A percentile compares a stretch with the other conserved stretches of the same genome.
Evolutionary conservation across 2,329 filamentous ascomycete genomes (phyloP).

Genomic region (Aureobasidium zeae): DNA sequence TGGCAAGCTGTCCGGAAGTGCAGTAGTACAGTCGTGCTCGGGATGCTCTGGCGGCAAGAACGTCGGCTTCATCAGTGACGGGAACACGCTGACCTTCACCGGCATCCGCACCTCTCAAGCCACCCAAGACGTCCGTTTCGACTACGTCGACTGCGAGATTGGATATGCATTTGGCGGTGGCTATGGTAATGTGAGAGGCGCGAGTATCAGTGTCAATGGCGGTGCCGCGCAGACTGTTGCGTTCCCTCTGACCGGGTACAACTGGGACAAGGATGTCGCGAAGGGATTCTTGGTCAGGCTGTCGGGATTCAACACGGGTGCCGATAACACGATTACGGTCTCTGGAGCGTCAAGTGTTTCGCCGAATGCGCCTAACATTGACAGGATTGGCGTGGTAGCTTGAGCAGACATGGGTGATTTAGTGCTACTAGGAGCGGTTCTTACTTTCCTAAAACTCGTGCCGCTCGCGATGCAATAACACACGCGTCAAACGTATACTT

Average conservation of each 20-base stretch:
- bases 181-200: conserved; percentile 28
- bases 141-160: conserved; percentile 36
- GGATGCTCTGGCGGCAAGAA: conserved; percentile 29
- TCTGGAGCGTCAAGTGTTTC: conserved; percentile 20
- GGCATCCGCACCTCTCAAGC: conserved; percentile 24
- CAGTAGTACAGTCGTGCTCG: conserved; percentile 25
- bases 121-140: conserved; percentile 29
- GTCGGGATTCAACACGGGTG: conserved; percentile 21
- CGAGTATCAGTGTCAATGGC: conserved; percentile 33
- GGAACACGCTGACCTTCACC: conserved; percentile 25
- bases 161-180: conserved; percentile 28
- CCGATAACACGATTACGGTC: conserved; percentile 23
- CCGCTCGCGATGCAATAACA: no score
- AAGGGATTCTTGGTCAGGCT: conserved; percentile 22
- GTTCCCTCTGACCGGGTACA: conserved; percentile 33
- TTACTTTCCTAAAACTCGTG: no score
- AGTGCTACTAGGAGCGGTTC: no score
- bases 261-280: conserved; percentile 30
- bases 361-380: conserved; percentile 24
- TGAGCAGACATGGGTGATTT: no score
- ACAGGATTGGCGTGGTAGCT: conserved; percentile 21
- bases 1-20: conserved; percentile 27
- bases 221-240: conserved; percentile 28
- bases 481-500: no score
- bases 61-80: conserved; percentile 25